Conservation (phyloP, 2,329 filamentous ascomycete species). For the Sarocladium brachiariae region DNA sequence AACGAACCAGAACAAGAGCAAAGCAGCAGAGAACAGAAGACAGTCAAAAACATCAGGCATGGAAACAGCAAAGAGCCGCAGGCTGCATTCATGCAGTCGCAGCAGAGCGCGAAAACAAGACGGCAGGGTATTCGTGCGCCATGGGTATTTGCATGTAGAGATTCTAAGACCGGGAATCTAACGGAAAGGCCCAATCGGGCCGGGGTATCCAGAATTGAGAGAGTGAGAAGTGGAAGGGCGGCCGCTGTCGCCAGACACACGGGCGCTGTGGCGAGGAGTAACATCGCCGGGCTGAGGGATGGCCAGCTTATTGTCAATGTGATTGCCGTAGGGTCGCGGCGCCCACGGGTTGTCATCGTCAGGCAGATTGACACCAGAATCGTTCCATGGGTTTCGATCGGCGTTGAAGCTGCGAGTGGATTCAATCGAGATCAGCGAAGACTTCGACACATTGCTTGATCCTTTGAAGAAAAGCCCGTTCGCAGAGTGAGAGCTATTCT, state of each 20-base stretch:
- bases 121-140: slow-evolving; percentile 50
- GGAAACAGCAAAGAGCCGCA: not conserved
- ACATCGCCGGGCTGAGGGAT: slow-evolving; percentile 70
- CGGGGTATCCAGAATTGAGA: slow-evolving; percentile 92
- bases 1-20: not conserved
- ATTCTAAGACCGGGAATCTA: slow-evolving; percentile 51
- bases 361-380: slow-evolving; percentile 88
- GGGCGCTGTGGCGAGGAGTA: slow-evolving; percentile 75
- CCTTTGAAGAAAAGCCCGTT: slow-evolving; percentile 87
- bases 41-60: not conserved
- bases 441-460: slow-evolving; percentile 84
- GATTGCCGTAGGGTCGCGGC: slow-evolving; percentile 57
- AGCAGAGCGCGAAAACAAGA: slow-evolving; percentile 6
- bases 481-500: slow-evolving; percentile 84
- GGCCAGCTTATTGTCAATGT: slow-evolving; percentile 54
- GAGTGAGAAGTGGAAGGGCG: slow-evolving; percentile 93
- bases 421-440: slow-evolving; percentile 91
- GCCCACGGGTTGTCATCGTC: slow-evolving; percentile 74
- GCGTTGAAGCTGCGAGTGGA: slow-evolving; percentile 84
- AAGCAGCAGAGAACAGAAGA: not conserved
- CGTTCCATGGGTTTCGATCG: slow-evolving; percentile 96
- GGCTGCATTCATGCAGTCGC: not conserved
- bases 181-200: slow-evolving; percentile 84
- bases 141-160: slow-evolving; percentile 51
- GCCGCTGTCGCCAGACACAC: slow-evolving; percentile 83